Conservation (phyloP, 2,329 filamentous ascomycete species). For the Xylaria sp. region DNA sequence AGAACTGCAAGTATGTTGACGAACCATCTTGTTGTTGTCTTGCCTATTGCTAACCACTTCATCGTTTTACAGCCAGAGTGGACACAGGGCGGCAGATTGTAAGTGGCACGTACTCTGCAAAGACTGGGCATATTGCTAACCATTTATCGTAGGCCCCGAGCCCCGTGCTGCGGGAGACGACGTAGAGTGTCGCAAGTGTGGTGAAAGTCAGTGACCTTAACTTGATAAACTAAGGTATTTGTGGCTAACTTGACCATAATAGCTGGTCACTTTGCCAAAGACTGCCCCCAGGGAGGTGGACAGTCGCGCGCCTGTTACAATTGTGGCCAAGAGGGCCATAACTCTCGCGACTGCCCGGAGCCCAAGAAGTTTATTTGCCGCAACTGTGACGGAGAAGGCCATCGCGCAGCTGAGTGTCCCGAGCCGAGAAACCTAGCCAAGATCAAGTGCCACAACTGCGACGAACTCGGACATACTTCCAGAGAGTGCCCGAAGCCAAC, state of each 20-base stretch:
- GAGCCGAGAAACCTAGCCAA: constrained; percentile 46
- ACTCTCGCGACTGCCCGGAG: constrained; percentile 56
- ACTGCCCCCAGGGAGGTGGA: constrained; percentile 17
- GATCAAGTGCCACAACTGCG: constrained; percentile 55
- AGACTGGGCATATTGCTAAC: constrained; percentile 25
- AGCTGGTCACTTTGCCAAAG: neutral
- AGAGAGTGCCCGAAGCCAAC: constrained; percentile 58
- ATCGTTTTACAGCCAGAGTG: constrained; percentile 44
- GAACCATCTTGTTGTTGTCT: neutral
- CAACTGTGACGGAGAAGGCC: constrained; percentile 62
- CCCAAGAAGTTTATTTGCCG: constrained; percentile 57
- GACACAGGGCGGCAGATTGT: constrained; percentile 56
- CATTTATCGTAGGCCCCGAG: constrained; percentile 46
- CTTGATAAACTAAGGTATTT: neutral
- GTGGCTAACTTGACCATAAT: constrained; percentile 14
- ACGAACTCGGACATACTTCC: constrained; percentile 51
- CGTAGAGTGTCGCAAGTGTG: constrained; percentile 68
- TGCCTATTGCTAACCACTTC: constrained; percentile 8
- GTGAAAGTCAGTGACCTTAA: constrained; percentile 52
- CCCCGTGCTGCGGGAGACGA: constrained; percentile 61
- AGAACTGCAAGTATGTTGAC: constrained; percentile 62
- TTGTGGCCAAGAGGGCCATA: constrained; percentile 63
- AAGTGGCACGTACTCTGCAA: constrained; percentile 34
- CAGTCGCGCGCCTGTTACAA: constrained; percentile 54
- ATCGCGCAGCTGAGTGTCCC: constrained; percentile 65